Conservation (phyloP, 305 asterid genomes). For the Stenogyne calaminthoides region DNA sequence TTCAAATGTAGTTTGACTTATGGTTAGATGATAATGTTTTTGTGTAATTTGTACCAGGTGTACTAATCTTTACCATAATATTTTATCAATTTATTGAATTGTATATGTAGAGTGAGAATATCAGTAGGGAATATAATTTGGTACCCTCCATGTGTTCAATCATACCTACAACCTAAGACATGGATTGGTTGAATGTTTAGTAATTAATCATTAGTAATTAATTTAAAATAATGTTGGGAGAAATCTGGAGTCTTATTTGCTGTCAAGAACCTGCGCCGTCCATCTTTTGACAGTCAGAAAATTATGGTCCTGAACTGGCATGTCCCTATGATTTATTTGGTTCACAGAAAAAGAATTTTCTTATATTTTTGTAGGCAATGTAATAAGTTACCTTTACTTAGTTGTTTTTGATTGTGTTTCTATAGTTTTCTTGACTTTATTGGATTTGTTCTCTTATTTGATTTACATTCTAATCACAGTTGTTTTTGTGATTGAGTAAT, state of each 20-base stretch:
- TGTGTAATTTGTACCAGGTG: not conserved
- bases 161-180: not conserved
- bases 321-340: slow-evolving; percentile 15
- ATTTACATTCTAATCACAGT: not conserved
- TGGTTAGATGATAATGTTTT: slow-evolving; percentile 22
- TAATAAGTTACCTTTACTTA: not conserved
- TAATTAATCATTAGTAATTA: not conserved
- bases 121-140: not conserved
- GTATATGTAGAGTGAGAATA: not conserved
- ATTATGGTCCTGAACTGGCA: not conserved
- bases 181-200: not conserved
- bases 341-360: not conserved
- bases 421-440: not conserved
- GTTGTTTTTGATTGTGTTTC: not conserved
- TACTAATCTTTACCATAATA: slow-evolving; percentile 6
- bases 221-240: not conserved
- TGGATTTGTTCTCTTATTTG: not conserved
- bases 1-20: slow-evolving; percentile 30
- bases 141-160: slow-evolving; percentile 9
- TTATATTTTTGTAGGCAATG: not conserved
- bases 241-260: slow-evolving; percentile 22
- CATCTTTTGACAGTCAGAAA: slow-evolving; percentile 26
- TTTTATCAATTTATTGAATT: not conserved
- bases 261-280: slow-evolving; percentile 28
- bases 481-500: not conserved